A percentile compares a stretch with the other conserved stretches of the same genome.
phyloP scores from a whole-genome alignment of 164 flowering plant species.

The Nymphaea colorata region DNA sequence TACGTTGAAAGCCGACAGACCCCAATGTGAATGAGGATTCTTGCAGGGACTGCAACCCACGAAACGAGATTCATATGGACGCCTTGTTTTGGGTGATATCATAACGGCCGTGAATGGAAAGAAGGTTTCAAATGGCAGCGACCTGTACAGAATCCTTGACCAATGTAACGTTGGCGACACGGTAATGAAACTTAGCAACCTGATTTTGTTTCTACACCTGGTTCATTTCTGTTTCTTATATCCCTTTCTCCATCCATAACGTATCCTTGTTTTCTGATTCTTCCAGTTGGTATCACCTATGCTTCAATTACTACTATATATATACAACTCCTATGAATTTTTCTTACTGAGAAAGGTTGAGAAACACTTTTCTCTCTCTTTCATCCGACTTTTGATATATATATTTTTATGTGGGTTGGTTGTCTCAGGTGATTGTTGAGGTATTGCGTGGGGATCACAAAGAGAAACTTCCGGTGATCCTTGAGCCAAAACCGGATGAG shows the following conservation, averaged over 20 bases:
- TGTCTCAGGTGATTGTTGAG: conserved; percentile 65
- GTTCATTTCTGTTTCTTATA: too few species aligned
- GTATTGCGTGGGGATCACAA: conserved; percentile 87
- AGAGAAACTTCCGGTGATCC: conserved; percentile 80
- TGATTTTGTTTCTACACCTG: not conserved
- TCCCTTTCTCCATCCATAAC: not conserved
- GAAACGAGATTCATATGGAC: conserved; percentile 85
- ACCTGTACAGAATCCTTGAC: conserved; percentile 93
- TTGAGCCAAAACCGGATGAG: conserved; percentile 84
- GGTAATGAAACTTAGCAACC: conserved; percentile 23
- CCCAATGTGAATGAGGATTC: not conserved
- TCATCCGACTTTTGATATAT: not conserved
- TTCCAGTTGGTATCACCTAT: too few species aligned
- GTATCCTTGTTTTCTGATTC: too few species aligned
- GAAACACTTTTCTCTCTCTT: not conserved
- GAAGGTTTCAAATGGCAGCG: conserved; percentile 81
- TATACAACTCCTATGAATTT: not conserved
- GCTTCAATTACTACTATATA: too few species aligned
- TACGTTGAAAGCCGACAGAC: not conserved
- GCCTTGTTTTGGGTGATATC: conserved; percentile 86
- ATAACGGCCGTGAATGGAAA: conserved; percentile 89
- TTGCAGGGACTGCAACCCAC: conserved; percentile 72
- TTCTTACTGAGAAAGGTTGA: not conserved
- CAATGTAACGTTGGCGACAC: conserved; percentile 84
- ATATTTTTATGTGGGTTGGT: not conserved